Evolutionary conservation across 1,139 yeast species (phyloP), one percentile per base, ranked within the genome.

Genomic region (Yarrowia galli): DNA sequence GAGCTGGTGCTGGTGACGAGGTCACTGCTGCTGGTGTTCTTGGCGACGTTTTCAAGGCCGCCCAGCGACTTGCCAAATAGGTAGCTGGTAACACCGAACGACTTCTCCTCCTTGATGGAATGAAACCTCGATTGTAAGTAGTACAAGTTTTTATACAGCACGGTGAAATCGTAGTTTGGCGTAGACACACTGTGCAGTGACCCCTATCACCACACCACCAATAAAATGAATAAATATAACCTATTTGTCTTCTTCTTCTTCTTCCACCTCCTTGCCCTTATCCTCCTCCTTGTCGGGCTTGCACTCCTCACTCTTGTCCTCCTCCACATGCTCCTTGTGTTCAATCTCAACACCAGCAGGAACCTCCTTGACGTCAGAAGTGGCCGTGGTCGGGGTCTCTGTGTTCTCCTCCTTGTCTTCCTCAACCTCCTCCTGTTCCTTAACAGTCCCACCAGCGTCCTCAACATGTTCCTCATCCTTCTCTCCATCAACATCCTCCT

Each of bases 21-120:
- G 98, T 95, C 68, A 95, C 99, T 68, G 99, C 99, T 70, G 97
- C 96, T 78, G 99, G 99, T 79, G 98, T 96, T 65, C 84, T 95
- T 74, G 97, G 96, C 67, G 99, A 95, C 78, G 88, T 91, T 42
- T 85, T 96, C 77, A 93, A 91, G 82, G 87, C 91, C 73, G 97
- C 96, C 56, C 93, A 93, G 82, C 89, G 97, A 83, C 81, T 91
- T 60, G 68, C 63, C 28, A 54, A 65, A 8, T 61, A 61, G 20
- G 40, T 10, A 3, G n/a, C 4, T 6, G 13, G 22, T 9, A 1
- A 5, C 4, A n/a, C 8, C 8, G 42, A 8, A 38, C 42, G 12
- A 12, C 12, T 9, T 35, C 38, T 3, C 16, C 15, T 18, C 42
- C 42, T 38, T 15, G 42, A 42, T 9, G 45, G 45, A 13, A 6